phyloP scores from a whole-genome alignment of 2,329 filamentous ascomycete genomes.

The Trichophyton simii region DNA sequence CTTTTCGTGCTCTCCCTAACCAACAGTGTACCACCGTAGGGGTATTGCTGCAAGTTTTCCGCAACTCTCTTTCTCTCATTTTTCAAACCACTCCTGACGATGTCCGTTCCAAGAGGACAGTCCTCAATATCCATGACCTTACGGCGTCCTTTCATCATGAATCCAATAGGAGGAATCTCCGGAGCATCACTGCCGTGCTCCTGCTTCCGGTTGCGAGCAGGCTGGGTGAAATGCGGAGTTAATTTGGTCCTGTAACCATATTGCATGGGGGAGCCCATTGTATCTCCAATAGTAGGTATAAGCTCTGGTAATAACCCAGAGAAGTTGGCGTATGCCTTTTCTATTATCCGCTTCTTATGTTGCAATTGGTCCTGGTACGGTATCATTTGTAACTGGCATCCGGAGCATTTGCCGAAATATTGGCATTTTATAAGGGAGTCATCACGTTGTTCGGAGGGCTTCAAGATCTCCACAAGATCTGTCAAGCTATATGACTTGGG shows the following conservation, averaged over 20 bases:
- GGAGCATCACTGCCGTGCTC: slow-evolving; percentile 39
- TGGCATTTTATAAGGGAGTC: slow-evolving; percentile 64
- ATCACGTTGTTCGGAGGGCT: slow-evolving; percentile 62
- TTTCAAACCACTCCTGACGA: slow-evolving; percentile 66
- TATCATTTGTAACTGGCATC: slow-evolving; percentile 97
- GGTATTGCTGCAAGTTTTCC: slow-evolving; percentile 57
- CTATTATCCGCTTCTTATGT: slow-evolving; percentile 74
- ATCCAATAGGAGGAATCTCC: slow-evolving; percentile 68
- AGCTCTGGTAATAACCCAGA: slow-evolving; percentile 64
- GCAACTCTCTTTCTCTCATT: slow-evolving; percentile 66
- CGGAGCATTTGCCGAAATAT: slow-evolving; percentile 79
- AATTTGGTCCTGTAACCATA: slow-evolving; percentile 95
- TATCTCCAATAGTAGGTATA: slow-evolving; percentile 65
- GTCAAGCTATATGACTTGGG: slow-evolving; percentile 58
- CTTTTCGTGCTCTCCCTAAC: slow-evolving; percentile 74
- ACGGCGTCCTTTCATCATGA: slow-evolving; percentile 72
- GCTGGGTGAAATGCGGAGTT: slow-evolving; percentile 87
- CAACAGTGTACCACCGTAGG: slow-evolving; percentile 73
- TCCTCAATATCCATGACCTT: slow-evolving; percentile 89
- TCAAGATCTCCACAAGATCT: slow-evolving; percentile 68
- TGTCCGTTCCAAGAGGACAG: slow-evolving; percentile 85
- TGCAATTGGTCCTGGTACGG: slow-evolving; percentile 73
- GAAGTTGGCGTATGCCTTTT: slow-evolving; percentile 87
- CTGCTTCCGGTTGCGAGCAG: slow-evolving; percentile 42
- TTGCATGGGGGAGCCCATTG: slow-evolving; percentile 77